A percentile compares a stretch with the other conserved stretches of the same genome.
Evolutionary conservation across 192 early-diverging fungal genomes (phyloP).

Genomic region (Coemansia sp.): DNA sequence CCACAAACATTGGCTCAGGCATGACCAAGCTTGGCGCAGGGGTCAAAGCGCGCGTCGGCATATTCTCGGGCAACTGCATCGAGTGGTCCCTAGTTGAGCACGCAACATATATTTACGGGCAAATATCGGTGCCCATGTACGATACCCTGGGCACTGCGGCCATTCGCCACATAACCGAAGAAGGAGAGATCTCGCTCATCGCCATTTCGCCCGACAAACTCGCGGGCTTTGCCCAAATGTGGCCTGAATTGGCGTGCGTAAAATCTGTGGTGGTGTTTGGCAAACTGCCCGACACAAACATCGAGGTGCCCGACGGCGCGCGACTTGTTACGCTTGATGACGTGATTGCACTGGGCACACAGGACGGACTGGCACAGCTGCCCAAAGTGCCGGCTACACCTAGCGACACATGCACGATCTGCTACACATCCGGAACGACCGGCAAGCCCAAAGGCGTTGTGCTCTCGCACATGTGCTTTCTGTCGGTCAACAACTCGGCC

Average conservation of each 20-base stretch:
- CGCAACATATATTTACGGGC: slow-evolving; percentile 60
- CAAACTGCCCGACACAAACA: slow-evolving; percentile 15
- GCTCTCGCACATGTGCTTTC: slow-evolving; percentile 76
- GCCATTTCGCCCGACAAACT: slow-evolving; percentile 66
- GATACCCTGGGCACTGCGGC: slow-evolving; percentile 83
- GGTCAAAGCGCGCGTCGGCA: slow-evolving; percentile 56
- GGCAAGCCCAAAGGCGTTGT: slow-evolving; percentile 95
- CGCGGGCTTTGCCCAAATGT: slow-evolving; percentile 20
- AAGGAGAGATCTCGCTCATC: slow-evolving; percentile 75
- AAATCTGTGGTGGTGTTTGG: slow-evolving; percentile 60
- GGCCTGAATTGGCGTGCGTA: slow-evolving; percentile 52
- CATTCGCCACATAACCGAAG: slow-evolving; percentile 79
- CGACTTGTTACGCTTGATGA: slow-evolving; percentile 65
- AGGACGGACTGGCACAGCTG: slow-evolving; percentile 56
- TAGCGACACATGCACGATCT: slow-evolving; percentile 58
- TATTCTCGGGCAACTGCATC: slow-evolving; percentile 64
- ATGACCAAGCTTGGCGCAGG: slow-evolving; percentile 72
- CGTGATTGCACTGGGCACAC: slow-evolving; percentile 46
- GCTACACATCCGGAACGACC: slow-evolving; percentile 89
- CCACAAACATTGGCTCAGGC: slow-evolving; percentile 69
- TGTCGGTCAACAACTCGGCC: slow-evolving; percentile 56
- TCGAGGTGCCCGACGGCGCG: slow-evolving; percentile 27
- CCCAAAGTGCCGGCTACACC: slow-evolving; percentile 39
- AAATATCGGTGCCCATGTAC: slow-evolving; percentile 79
- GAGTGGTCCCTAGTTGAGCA: slow-evolving; percentile 50